Base-by-base conservation (phyloP, 192 early-diverging fungal genomes). In the Podochytrium sp. region DNA sequence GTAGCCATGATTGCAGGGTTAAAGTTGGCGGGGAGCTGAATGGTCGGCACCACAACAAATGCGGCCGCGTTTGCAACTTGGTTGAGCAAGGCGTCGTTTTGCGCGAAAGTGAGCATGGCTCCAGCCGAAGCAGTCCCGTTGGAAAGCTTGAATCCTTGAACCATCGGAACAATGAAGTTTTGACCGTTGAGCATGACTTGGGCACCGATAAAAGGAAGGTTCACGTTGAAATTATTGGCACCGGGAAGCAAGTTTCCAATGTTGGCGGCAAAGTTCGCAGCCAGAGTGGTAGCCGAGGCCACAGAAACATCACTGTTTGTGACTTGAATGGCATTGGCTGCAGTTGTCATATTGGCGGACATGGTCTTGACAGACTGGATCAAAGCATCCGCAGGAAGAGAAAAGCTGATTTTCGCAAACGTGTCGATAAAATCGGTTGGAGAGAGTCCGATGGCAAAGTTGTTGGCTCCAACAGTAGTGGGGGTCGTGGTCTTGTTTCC, bases 201-300 rank as follows among this genome's bases (percentile, higher is more conserved):
- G 16, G 62, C 27, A 3, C 10, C 73, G 30, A 77, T n/a, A 52
- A 51, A 77, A 2, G 76, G 76, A 25, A 77, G 41, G 3, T 73
- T 61, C 23, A 60, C 69, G 2, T 43, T 35, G 38, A 77, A 52
- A 32, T 73, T 51, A 18, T 57, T 57, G n/a, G 18, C 30, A n/a
- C n/a, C n/a, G 12, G 71, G 68, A 16, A 70, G 68, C 6, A 29
- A 29, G 34, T 18, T 32, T 14, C n/a, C 55, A 33, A 70, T 70
- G n/a, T 27, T 38, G 23, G 68, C 68, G 2, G 27, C 33, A 49
- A 53, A 34, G 23, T 30, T 32, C 12, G 68, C 68, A 6, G 51
- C 53, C 33, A 70, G 52, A 25, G 69, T 38, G 18, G 68, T 73
- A 30, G 60, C 35, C 25, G 51, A 71, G n/a, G 51, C 69, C 33